phyloP scores from a whole-genome alignment of 768 basidiomycete genomes.

The Boletus patriciae region DNA sequence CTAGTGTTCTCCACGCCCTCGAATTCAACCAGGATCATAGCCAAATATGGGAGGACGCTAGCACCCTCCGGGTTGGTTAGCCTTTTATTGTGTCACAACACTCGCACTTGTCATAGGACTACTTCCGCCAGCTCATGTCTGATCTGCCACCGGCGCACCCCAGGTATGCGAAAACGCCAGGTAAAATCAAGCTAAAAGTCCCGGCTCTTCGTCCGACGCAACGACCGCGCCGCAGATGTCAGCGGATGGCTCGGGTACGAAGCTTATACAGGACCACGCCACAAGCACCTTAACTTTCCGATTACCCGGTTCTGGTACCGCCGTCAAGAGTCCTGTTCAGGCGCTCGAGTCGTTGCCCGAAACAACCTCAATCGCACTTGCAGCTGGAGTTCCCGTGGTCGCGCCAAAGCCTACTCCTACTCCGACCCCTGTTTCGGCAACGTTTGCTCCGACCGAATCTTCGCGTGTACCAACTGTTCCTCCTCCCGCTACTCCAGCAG shows the following conservation, averaged over 20 bases:
- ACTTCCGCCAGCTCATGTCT: constrained; percentile 73
- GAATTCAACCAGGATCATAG: constrained; percentile 87
- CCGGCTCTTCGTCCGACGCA: constrained; percentile 38
- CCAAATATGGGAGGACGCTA: constrained; percentile 78
- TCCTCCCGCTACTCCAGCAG: constrained; percentile 7
- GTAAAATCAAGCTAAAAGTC: constrained; percentile 74
- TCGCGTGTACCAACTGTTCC: constrained; percentile 21
- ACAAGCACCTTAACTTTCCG: constrained; percentile 22
- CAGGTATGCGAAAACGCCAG: constrained; percentile 55
- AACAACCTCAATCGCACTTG: constrained; percentile 12
- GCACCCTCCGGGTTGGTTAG: constrained; percentile 56
- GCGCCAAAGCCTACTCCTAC: constrained; percentile 26
- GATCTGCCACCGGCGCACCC: constrained; percentile 69
- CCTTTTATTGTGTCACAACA: neutral
- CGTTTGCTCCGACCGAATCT: constrained; percentile 22
- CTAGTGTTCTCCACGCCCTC: constrained; percentile 85
- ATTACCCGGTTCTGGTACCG: constrained; percentile 21
- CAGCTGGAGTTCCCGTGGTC: constrained; percentile 20
- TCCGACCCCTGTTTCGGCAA: constrained; percentile 21
- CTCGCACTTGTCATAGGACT: constrained; percentile 47
- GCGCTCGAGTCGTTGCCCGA: constrained; percentile 20
- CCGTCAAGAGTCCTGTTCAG: constrained; percentile 26
- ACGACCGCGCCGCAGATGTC: constrained; percentile 13
- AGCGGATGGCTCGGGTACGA: constrained; percentile 14
- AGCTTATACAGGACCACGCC: constrained; percentile 17